Evolutionary conservation across 2,329 filamentous ascomycete genomes (phyloP).

Genomic region (Pseudopyrenochaeta lycopersici): DNA sequence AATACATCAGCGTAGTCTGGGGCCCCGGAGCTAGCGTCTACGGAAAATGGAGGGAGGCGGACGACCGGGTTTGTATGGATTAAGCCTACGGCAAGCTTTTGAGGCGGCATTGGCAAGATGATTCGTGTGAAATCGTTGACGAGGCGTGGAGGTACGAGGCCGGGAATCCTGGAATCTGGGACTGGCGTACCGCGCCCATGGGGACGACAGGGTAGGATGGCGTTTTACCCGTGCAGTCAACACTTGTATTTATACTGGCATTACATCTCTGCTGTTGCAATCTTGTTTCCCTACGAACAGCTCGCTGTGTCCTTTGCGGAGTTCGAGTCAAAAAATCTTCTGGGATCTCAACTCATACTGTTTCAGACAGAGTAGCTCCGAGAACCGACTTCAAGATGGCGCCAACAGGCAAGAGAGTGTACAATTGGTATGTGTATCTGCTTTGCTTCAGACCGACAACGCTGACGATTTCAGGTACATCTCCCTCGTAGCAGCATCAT

Average conservation of each 20-base stretch:
- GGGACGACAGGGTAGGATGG: conserved; percentile 29
- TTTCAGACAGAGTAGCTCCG: neutral
- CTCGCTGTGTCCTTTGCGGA: conserved; percentile 27
- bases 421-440: conserved; percentile 56
- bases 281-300: conserved; percentile 20
- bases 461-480: conserved; percentile 64
- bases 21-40: conserved; percentile 34
- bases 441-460: neutral
- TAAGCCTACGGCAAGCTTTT: conserved; percentile 30
- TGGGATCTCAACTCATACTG: neutral
- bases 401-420: conserved; percentile 47
- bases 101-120: conserved; percentile 27
- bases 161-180: conserved; percentile 23
- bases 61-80: conserved; percentile 8
- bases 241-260: conserved; percentile 30
- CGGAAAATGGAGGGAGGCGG: neutral
- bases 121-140: conserved; percentile 42
- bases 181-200: conserved; percentile 29
- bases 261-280: conserved; percentile 6
- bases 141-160: conserved; percentile 12
- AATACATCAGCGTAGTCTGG: conserved; percentile 22
- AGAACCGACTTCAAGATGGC: conserved; percentile 37
- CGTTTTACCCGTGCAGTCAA: conserved; percentile 22
- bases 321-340: conserved; percentile 13
- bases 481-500: conserved; percentile 74